Evolutionary conservation across 768 basidiomycete species (phyloP), one percentile per base, ranked within the genome.

Genomic region (Paxillus rubicundulus): DNA sequence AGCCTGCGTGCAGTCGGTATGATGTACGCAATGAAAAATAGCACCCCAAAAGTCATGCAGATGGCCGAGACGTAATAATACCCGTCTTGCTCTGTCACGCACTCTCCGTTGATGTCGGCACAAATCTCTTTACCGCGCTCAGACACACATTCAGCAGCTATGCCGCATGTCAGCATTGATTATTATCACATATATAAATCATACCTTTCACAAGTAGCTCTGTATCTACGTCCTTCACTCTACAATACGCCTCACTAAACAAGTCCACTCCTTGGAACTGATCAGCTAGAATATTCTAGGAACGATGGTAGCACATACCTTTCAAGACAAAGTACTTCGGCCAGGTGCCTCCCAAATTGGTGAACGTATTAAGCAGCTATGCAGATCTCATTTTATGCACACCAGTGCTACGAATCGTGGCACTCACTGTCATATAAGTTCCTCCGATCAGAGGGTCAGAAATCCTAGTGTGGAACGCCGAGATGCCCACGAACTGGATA

Each of bases 301-400:
- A 9, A 30, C 28, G 24, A 49, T 30, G 1, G 18, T 17, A 57
- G 20, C 43, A 33, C 49, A 61, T 52, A 80, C 90, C 93, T 74
- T 93, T 92, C n/a, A 99, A 77, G 37, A 99, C 86, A 62, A 98
- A 95, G 74, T 85, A 97, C 61, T 89, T 86, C 7, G 97, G 97
- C 96, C 97, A 98, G 4, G 97, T 99, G 18, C 97, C 97, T 39
- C 97, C 97, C 60, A 99, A 81, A 68, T 99, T 99, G 16, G 87
- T 83, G 61, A 97, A 92, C 14, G 97, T 99, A 68, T 98, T 98
- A 39, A 99, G 72, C 12, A 99, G 75, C 92, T 98, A 61, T 14
- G 40, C 43, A 18, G 16, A 39, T 49, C 49, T 61, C 43, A 59
- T 18, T 43, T 27, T 57, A 24, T 42, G 28, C 30, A 16, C 30